Evolutionary conservation across 345 rosid genomes (phyloP).

Genomic region (Syzygium aqueum): DNA sequence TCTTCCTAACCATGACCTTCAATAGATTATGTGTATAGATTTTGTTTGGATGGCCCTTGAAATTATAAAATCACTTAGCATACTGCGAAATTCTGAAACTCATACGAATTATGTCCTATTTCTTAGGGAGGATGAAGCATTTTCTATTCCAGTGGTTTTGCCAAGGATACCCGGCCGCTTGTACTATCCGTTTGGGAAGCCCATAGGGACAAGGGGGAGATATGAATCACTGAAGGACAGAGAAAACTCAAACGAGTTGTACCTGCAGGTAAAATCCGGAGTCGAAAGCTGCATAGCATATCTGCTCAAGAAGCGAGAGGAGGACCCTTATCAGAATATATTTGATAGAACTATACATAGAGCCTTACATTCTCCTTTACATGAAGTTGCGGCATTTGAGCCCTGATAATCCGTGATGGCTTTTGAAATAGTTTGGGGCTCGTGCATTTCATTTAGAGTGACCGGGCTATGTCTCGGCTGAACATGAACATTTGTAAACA

Average conservation of each 20-base stretch:
- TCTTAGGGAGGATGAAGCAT: constrained; percentile 19
- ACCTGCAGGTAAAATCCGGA: constrained; percentile 37
- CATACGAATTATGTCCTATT: neutral
- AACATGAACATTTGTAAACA: neutral
- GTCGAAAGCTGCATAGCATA: constrained; percentile 45
- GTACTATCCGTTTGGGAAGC: constrained; percentile 41
- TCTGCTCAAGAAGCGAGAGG: constrained; percentile 47
- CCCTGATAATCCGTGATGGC: constrained; percentile 10
- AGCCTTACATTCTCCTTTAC: constrained; percentile 23
- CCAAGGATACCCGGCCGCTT: constrained; percentile 42
- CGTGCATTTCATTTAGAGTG: neutral
- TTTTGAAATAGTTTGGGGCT: neutral
- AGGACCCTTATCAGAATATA: constrained; percentile 49
- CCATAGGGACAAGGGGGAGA: constrained; percentile 41
- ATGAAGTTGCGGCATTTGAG: constrained; percentile 50
- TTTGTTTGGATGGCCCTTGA: neutral
- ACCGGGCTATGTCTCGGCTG: neutral
- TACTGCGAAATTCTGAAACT: neutral
- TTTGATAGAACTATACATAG: constrained; percentile 31
- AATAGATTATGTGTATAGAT: neutral
- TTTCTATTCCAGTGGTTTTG: constrained; percentile 14
- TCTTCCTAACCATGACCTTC: neutral
- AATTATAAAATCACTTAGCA: neutral
- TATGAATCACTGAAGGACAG: constrained; percentile 32
- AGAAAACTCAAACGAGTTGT: constrained; percentile 35